A percentile compares a stretch with the other conserved stretches of the same genome.
These are phyloP conservation scores for Pythium periplocum DNA, from an alignment of 352 stramenopile genomes.

Conservation along the genomic window DNA sequence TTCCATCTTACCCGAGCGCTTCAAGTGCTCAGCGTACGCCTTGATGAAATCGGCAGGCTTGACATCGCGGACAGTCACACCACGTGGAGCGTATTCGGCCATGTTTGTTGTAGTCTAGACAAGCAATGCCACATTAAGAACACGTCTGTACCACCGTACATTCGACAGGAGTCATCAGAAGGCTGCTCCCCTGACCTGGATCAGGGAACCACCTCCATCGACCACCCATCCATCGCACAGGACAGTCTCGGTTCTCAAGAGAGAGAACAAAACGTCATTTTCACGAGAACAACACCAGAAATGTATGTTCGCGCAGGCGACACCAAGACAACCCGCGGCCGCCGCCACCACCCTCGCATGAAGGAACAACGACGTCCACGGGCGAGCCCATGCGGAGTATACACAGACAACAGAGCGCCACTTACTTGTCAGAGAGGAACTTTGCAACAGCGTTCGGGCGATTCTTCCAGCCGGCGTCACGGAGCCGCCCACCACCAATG, in stretches of 20 bases:
- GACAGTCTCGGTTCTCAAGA: slow-evolving; percentile 88
- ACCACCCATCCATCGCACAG: slow-evolving; percentile 56
- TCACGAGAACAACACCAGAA: slow-evolving; percentile 14
- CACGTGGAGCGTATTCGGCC: slow-evolving; percentile 79
- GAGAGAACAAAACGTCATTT: slow-evolving; percentile 69
- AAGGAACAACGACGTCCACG: background rate
- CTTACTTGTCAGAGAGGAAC: slow-evolving; percentile 84
- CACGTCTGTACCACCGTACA: slow-evolving; percentile 89
- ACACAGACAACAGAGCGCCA: slow-evolving; percentile 22
- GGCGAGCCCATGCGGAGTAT: slow-evolving; percentile 4
- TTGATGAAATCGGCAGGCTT: slow-evolving; percentile 96
- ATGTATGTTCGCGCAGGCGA: slow-evolving; percentile 20
- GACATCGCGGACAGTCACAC: slow-evolving; percentile 97
- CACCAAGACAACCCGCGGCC: slow-evolving; percentile 3
- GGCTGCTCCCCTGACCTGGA: background rate
- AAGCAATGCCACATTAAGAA: slow-evolving; percentile 68
- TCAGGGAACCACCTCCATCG: slow-evolving; percentile 3
- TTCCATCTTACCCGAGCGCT: slow-evolving; percentile 98
- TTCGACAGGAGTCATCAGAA: slow-evolving; percentile 26
- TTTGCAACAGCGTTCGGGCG: slow-evolving; percentile 70
- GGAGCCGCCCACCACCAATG: slow-evolving; percentile 14
- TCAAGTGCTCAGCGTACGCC: slow-evolving; percentile 98
- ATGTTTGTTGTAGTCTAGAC: slow-evolving; percentile 62
- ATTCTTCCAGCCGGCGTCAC: background rate
- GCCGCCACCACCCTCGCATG: slow-evolving; percentile 7